Base-by-base conservation (phyloP, 129 eudicot species). In the Dittrichia graveolens region DNA sequence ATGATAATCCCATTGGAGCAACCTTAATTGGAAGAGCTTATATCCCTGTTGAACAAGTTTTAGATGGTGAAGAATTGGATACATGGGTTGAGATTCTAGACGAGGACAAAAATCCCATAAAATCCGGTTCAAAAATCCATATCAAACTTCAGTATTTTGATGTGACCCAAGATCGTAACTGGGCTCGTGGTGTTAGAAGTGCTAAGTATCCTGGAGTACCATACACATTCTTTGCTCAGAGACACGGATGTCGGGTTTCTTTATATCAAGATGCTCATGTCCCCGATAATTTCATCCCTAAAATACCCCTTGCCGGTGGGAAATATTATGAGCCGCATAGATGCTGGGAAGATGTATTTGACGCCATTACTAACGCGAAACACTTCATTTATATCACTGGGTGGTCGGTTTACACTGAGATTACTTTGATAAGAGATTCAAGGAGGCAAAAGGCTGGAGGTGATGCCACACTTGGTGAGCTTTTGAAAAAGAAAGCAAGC, bases 321-420 rank as follows among this genome's bases (percentile, higher is more conserved):
- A 82, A 81, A 46, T 69, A 8, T 60, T 88, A 88, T n/a, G 91
- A 85, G 60, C 91, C 95, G 11, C 82, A 79, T 35, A 71, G 95
- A 73, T 88, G 95, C 18, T 88, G 95, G 95, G 95, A 88, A 65
- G 90, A 88, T 76, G 54, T 85, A n/a, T 88, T 88, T 42, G 95
- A 88, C 69, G 91, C 95, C 1, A 88, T 88, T 15, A 83, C 88
- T 6, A 81, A 88, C 39, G 91, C 95, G 3, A 83, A 80, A 44
- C 91, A 89, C 75, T 71, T 87, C 35, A 87, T 91, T 40, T 91
- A 91, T 83, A 85, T 87, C 14, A 85, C 95, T 0, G 95, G 95
- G 0, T 88, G 91, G 95, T 91, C 95, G 38, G 95, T 91, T 8
- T 90, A 87, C 72, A 82, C 96, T 5, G 85, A 87, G 67, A 90